These are phyloP conservation scores for Sporothrix humicola DNA, from an alignment of 2,329 filamentous ascomycete genomes.

Conservation along the genomic window DNA sequence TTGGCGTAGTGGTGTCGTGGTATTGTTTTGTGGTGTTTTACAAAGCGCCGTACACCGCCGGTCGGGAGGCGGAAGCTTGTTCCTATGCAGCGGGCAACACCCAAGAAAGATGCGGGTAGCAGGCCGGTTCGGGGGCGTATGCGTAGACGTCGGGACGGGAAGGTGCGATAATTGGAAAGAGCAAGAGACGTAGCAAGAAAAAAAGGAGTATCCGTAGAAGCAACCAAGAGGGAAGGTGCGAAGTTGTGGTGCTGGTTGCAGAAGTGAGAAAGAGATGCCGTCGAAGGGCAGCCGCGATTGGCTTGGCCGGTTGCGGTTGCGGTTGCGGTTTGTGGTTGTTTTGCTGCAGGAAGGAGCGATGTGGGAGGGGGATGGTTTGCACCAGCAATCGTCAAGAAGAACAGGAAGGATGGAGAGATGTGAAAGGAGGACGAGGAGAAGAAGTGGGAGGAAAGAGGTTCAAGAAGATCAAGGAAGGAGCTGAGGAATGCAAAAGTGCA, in stretches of 20 bases:
- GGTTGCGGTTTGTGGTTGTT: neutral
- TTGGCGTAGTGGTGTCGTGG: neutral
- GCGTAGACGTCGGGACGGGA: neutral
- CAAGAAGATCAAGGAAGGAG: slow-evolving; percentile 15
- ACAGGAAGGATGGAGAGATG: neutral
- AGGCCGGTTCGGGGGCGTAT: slow-evolving; percentile 11
- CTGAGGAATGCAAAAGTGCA: slow-evolving; percentile 4
- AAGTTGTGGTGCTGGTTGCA: slow-evolving; percentile 16
- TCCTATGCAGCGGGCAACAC: slow-evolving; percentile 22
- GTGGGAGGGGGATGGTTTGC: neutral
- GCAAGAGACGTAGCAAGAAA: neutral
- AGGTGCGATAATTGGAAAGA: neutral
- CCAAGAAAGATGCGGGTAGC: neutral
- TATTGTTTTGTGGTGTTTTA: neutral
- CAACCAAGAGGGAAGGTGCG: slow-evolving; percentile 8
- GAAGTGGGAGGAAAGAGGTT: slow-evolving; percentile 11
- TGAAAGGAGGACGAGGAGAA: neutral
- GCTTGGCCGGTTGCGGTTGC: slow-evolving; percentile 24
- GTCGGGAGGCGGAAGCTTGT: slow-evolving; percentile 12
- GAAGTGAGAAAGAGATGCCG: slow-evolving; percentile 7
- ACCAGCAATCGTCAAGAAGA: neutral
- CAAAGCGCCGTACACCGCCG: slow-evolving; percentile 5
- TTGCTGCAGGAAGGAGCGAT: slow-evolving; percentile 16
- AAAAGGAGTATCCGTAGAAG: neutral
- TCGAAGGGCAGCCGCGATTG: slow-evolving; percentile 8